These are phyloP conservation scores for Diaporthe batatas DNA, from an alignment of 2,329 filamentous ascomycete genomes.

Conservation along the genomic window DNA sequence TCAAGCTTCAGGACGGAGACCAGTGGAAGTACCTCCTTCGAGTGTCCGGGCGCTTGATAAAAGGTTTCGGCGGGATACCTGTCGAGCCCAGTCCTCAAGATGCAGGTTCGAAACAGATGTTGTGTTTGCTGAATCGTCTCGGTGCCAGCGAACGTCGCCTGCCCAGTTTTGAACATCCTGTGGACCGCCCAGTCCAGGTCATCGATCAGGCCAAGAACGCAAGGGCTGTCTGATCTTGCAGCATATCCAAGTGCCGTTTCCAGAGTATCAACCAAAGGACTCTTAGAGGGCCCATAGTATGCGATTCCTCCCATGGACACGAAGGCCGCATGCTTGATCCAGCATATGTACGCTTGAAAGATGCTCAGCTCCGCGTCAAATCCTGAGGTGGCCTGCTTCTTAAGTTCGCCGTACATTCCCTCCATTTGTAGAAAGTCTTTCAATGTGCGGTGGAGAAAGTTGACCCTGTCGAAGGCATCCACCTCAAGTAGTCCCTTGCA, in stretches of 20 bases:
- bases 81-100: conserved; percentile 10
- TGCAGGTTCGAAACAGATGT: conserved; percentile 3
- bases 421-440: conserved; percentile 18
- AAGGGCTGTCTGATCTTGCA: not conserved
- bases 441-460: conserved; percentile 17
- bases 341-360: conserved; percentile 9
- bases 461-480: conserved; percentile 10
- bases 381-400: not conserved
- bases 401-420: not conserved
- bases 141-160: conserved; percentile 10
- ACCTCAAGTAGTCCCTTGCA: conserved; percentile 16
- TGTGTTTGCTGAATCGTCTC: conserved; percentile 9
- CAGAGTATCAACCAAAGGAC: conserved; percentile 1
- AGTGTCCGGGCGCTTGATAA: not conserved
- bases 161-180: not conserved
- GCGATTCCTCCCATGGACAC: not conserved
- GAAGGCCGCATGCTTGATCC: conserved; percentile 7
- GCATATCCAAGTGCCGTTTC: conserved; percentile 1
- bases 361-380: not conserved
- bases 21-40: not conserved
- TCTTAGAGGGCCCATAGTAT: not conserved
- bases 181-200: conserved; percentile 12
- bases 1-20: conserved; percentile 6
- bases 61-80: not conserved
- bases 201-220: not conserved